phyloP scores from a whole-genome alignment of 352 stramenopile genomes.

The Globisporangium echinulatum region DNA sequence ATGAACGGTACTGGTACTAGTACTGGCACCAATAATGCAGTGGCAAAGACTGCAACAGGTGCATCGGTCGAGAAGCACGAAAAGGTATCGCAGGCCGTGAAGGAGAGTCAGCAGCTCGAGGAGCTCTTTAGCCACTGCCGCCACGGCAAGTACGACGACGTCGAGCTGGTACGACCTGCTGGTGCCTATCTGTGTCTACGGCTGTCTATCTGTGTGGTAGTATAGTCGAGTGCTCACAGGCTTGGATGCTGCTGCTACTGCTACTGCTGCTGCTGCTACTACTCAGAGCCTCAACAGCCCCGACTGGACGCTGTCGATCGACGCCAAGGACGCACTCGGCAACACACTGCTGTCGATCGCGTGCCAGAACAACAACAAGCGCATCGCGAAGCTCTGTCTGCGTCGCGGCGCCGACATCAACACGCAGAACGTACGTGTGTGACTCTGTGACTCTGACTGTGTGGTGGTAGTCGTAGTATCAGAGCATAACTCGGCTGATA shows the following conservation, averaged over 20 bases:
- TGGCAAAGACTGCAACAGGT: conserved; percentile 12
- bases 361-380: conserved; percentile 95
- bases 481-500: too few species aligned
- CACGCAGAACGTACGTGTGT: conserved; percentile 77
- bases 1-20: not conserved
- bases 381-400: conserved; percentile 92
- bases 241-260: too few species aligned
- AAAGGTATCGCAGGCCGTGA: conserved; percentile 74
- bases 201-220: too few species aligned
- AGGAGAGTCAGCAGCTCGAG: conserved; percentile 86
- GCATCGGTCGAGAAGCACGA: conserved; percentile 45
- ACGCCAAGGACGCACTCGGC: conserved; percentile 88
- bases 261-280: not conserved
- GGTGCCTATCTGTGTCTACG: too few species aligned
- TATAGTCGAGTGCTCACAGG: too few species aligned
- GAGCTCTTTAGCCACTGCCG: conserved; percentile 86
- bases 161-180: conserved; percentile 47
- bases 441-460: not conserved
- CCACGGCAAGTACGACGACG: conserved; percentile 87
- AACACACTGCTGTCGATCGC: conserved; percentile 93
- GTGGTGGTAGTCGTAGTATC: too few species aligned
- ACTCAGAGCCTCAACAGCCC: conserved; percentile 79
- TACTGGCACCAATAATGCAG: not conserved
- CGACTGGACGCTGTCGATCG: conserved; percentile 88
- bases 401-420: conserved; percentile 91